Conservation (phyloP, 2,329 filamentous ascomycete species). For the Colletotrichum euphorbiae region DNA sequence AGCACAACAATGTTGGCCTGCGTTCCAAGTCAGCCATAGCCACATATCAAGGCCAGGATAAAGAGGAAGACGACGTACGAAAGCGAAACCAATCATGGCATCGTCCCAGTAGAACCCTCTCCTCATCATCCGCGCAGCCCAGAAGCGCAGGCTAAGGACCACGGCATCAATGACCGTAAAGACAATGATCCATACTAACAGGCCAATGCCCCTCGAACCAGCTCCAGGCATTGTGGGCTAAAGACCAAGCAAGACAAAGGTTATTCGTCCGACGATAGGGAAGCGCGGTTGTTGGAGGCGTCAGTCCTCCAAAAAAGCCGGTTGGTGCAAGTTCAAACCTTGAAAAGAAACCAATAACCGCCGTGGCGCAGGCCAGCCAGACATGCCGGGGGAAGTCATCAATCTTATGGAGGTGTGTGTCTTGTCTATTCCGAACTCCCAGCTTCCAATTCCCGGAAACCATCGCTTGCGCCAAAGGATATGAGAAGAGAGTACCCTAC, state of each 20-base stretch:
- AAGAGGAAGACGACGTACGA: slow-evolving; percentile 37
- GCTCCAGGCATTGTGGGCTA: slow-evolving; percentile 29
- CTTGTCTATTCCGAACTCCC: too few species aligned
- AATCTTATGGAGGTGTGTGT: slow-evolving; percentile 25
- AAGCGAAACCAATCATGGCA: slow-evolving; percentile 40
- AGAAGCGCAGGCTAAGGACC: slow-evolving; percentile 42
- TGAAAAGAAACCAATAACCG: slow-evolving; percentile 5
- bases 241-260: background rate
- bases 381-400: slow-evolving; percentile 1
- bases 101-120: slow-evolving; percentile 43
- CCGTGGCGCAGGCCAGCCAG: slow-evolving; percentile 3
- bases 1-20: slow-evolving; percentile 38
- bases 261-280: background rate
- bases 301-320: background rate
- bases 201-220: slow-evolving; percentile 28
- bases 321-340: slow-evolving; percentile 11
- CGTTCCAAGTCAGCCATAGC: slow-evolving; percentile 21
- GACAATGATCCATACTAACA: slow-evolving; percentile 36
- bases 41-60: background rate
- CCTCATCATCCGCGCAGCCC: slow-evolving; percentile 40
- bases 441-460: too few species aligned
- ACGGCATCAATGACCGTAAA: slow-evolving; percentile 39
- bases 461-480: background rate
- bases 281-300: background rate
- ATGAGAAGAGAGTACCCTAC: too few species aligned